Base-by-base conservation (phyloP, 176 grass and related monocot genomes). In the Oryza longistaminata region DNA sequence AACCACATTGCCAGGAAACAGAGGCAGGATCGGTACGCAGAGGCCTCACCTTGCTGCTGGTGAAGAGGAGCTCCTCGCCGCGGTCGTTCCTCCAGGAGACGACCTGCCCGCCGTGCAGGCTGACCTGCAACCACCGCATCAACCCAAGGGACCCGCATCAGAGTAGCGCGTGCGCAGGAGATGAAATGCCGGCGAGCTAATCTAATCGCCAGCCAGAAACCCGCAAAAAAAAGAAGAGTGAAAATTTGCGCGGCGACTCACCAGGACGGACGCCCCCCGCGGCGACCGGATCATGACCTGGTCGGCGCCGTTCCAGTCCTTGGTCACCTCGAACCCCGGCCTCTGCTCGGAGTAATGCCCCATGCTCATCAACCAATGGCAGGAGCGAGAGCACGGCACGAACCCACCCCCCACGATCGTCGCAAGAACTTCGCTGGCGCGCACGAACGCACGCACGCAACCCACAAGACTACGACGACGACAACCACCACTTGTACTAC, bases 41-140 rank as follows among this genome's bases (percentile, higher is more conserved):
- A 11, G 70, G 70, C 22, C 12, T 40, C 64, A 98, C 96, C 93
- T 95, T 98, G 74, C 91, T 93, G 87, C 96, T 98, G 73, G 96
- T 98, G 87, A 98, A 98, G 70, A 98, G 89, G 49, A 93, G 89
- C 64, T 98, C 96, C 85, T 95, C 91, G 21, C 93, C 93, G 58
- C 88, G 90, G 65, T 98, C 93, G 87, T 92, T 98, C 88, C 44
- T 93, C 96, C 96, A 98, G 21, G 96, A 98, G 83, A 93, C 77
- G 72, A 98, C 91, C 80, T 98, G 96, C 9, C 91, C 96, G 76
- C 96, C 96, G 85, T 95, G 89, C 77, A 95, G 85, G 90, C 96
- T 98, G 83, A 98, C 89, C 96, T 98, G 89, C 77, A 53, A 69
- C 60, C 45, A 75, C 64, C 62, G 73, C 39, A 8, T 10, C 37